Evolutionary conservation across 495 filamentous ascomycete genomes (phyloP), one percentile per base, ranked within the genome.

Genomic region (Echria macrotheca): DNA sequence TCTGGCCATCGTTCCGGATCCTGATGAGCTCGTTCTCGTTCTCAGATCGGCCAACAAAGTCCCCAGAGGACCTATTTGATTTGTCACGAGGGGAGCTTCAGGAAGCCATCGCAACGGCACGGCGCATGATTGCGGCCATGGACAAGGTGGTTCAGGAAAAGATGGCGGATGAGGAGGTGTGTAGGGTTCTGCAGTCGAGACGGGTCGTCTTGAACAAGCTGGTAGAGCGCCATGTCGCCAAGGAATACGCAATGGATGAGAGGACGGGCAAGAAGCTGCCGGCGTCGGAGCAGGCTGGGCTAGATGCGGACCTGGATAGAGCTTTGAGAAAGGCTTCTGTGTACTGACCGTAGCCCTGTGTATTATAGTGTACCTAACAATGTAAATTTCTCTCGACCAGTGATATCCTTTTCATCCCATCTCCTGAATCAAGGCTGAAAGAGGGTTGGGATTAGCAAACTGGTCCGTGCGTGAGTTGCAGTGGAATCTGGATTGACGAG

Each of bases 71-170:
- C 14, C 12, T 21, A 15, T 38, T 37, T 23, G 38, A 52, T 12
- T n/a, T 23, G 12, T 10, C 40, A 12, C 35, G 50, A n/a, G 57
- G 51, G 12, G 42, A 53, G n/a, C 50, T 51, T 51, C 45, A 54
- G 12, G 69, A 75, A 44, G 52, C 66, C 14, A 47, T 71, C 15
- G 59, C 69, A 4, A 59, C 69, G 19, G 68, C 64, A 15, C 65
- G 67, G n/a, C 59, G 59, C 32, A 69, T 75, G 61, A 61, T 69
- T 31, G 58, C 59, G 26, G 66, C 65, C 4, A 59, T 63, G 21
- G 71, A 75, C 54, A 58, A 53, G 23, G 42, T 72, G 8, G 23
- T 60, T 37, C 18, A 39, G 6, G 46, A 64, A 14, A 37, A 56
- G 12, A 49, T 68, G 56, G 42, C 54, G 5, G 50, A 52, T n/a